These are phyloP conservation scores for Trichoderma virens DNA, from an alignment of 495 filamentous ascomycete species.

Conservation along the genomic window DNA sequence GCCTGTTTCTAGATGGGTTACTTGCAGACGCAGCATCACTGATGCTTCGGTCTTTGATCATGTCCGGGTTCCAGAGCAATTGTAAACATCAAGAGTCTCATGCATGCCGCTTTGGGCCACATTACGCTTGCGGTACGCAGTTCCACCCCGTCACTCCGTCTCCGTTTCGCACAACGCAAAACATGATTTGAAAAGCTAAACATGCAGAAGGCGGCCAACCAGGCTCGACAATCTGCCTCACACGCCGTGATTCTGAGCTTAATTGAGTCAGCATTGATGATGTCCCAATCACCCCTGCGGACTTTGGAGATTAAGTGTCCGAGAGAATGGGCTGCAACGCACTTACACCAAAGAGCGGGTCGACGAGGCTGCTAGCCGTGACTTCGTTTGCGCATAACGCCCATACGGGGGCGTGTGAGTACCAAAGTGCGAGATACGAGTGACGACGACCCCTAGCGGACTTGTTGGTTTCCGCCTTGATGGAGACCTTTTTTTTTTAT, in stretches of 20 bases:
- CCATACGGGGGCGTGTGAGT: neutral
- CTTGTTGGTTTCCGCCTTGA: too few relatives aligned
- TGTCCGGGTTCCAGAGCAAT: neutral
- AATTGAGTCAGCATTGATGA: neutral
- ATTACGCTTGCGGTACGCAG: neutral
- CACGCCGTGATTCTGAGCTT: neutral
- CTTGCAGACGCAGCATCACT: neutral
- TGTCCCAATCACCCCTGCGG: neutral
- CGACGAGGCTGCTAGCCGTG: neutral
- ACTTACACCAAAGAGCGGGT: neutral
- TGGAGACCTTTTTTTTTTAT: too few relatives aligned
- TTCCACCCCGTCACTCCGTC: neutral
- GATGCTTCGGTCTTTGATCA: neutral
- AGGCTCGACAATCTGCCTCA: neutral
- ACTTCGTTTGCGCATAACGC: neutral
- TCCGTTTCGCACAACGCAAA: too few relatives aligned
- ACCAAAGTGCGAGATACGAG: too few relatives aligned
- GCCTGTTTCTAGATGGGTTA: neutral
- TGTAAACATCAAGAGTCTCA: neutral
- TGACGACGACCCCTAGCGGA: too few relatives aligned
- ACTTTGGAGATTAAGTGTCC: constrained; percentile 4
- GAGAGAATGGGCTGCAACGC: constrained; percentile 1
- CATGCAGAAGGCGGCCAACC: neutral
- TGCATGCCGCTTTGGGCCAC: too few relatives aligned
- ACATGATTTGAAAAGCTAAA: neutral